Percentiles rank a stretch among this genome's conserved stretches.
Evolutionary conservation across 208 protist genomes (phyloP).

Genomic region (Acanthamoeba castellanii): DNA sequence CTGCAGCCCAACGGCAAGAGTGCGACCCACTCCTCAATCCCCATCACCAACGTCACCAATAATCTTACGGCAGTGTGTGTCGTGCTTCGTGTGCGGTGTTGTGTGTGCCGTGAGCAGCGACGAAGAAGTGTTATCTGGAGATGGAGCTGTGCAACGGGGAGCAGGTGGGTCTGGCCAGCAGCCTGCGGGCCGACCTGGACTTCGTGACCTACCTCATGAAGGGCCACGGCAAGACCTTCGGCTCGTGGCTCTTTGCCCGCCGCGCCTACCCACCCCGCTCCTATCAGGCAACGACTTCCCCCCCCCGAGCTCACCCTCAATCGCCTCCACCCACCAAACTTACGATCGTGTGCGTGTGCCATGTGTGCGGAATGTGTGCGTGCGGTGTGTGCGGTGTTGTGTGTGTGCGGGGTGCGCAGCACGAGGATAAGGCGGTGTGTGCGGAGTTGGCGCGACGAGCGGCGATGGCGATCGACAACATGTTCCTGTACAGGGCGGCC

Average conservation of each 20-base stretch:
- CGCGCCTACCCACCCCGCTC: not conserved
- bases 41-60: not conserved
- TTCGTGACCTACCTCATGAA: not conserved
- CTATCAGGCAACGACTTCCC: not conserved
- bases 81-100: not conserved
- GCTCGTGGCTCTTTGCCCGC: not conserved
- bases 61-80: too few relatives aligned
- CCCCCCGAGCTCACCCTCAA: too few relatives aligned
- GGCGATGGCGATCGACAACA: not conserved
- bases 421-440: not conserved
- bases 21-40: not conserved
- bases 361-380: not conserved
- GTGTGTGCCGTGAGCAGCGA: not conserved
- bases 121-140: not conserved
- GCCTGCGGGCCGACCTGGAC: not conserved
- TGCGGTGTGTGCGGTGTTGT: not conserved
- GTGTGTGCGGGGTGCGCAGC: not conserved
- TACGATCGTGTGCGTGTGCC: too few relatives aligned
- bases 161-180: not conserved
- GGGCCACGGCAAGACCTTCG: not conserved
- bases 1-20: not conserved
- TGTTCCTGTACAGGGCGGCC: not conserved
- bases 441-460: slow-evolving; percentile 10
- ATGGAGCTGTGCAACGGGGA: not conserved
- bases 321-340: too few relatives aligned